phyloP scores from a whole-genome alignment of 177 flowering plant species.

The Vitis hybrid region DNA sequence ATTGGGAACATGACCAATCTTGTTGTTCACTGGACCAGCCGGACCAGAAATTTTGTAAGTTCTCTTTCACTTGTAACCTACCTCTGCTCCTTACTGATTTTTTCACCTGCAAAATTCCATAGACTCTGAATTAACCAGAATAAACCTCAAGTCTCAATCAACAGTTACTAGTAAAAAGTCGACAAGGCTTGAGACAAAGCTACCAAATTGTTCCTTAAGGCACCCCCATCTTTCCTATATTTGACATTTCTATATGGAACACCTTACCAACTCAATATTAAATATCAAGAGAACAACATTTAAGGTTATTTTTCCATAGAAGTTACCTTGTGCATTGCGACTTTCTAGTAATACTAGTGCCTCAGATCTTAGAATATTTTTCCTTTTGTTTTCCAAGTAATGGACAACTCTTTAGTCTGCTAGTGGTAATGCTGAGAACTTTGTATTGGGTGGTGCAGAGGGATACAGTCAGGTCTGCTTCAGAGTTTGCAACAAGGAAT shows the following conservation, averaged over 20 bases:
- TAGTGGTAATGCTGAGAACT: not conserved
- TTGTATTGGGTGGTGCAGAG: conserved; percentile 47
- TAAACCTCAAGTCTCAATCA: not conserved
- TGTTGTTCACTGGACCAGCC: conserved; percentile 94
- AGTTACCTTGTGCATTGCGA: no score
- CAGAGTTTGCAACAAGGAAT: conserved; percentile 78
- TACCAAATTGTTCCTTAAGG: no score
- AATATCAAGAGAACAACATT: no score
- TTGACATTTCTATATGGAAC: no score
- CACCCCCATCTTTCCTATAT: no score
- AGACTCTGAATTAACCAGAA: not conserved
- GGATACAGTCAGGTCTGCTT: conserved; percentile 68
- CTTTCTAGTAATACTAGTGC: no score
- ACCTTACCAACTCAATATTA: no score
- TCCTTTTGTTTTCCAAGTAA: no score
- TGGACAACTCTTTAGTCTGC: not conserved
- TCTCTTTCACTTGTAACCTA: conserved; percentile 6
- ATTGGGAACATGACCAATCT: conserved; percentile 99
- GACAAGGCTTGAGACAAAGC: no score
- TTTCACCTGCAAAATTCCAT: conserved; percentile 8
- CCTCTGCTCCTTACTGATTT: not conserved
- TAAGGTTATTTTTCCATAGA: no score
- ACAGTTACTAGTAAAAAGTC: not conserved
- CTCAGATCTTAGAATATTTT: no score
- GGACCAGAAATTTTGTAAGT: conserved; percentile 93